Evolutionary conservation across 129 eudicot genomes (phyloP).

Genomic region (Logfia minima): DNA sequence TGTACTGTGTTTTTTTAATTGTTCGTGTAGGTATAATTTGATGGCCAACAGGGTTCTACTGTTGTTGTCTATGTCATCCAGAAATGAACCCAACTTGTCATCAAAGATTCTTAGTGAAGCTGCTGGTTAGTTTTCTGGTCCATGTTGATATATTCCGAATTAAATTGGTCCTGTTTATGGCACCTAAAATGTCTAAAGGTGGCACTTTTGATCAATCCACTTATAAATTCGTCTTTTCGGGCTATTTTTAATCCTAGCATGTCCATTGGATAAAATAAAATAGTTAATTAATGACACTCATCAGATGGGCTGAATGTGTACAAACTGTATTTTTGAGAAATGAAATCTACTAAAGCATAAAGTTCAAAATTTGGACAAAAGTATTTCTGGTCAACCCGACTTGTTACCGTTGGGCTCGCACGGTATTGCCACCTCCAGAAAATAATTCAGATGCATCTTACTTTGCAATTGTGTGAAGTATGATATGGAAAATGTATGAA

Average conservation of each 20-base stretch:
- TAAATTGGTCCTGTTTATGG: not conserved
- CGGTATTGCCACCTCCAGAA: no score
- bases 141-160: conserved; percentile 4
- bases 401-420: no score
- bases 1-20: conserved; percentile 21
- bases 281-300: not conserved
- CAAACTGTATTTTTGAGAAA: not conserved
- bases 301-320: no score
- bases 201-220: not conserved
- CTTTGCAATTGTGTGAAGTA: conserved; percentile 13
- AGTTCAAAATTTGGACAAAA: not conserved
- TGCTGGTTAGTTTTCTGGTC: conserved; percentile 64
- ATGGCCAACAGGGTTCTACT: conserved; percentile 98
- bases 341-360: not conserved
- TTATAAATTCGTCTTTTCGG: conserved; percentile 7
- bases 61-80: conserved; percentile 80
- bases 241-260: conserved; percentile 4
- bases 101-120: conserved; percentile 64
- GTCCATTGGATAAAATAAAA: not conserved
- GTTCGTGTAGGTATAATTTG: conserved; percentile 73
- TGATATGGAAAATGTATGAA: conserved; percentile 11
- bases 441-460: not conserved
- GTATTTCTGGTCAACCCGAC: no score
- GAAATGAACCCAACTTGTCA: conserved; percentile 67
- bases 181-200: not conserved